Conservation (phyloP, 1,284 basidiomycete species). For the Exsudoporus floridanus region DNA sequence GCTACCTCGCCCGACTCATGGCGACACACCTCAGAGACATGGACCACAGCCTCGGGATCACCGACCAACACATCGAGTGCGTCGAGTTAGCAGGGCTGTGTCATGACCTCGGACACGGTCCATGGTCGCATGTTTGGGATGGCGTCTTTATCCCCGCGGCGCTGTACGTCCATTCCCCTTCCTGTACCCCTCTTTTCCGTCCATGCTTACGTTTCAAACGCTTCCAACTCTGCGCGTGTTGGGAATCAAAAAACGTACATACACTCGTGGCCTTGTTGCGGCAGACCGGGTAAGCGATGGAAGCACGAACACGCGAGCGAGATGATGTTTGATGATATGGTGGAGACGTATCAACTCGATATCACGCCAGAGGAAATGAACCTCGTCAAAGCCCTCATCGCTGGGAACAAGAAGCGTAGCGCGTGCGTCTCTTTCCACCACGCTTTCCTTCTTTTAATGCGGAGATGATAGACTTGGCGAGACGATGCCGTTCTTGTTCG, state of each 20-base stretch:
- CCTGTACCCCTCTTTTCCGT: no score
- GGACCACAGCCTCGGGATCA: slow-evolving; percentile 65
- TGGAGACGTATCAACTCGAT: slow-evolving; percentile 44
- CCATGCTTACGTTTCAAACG: neutral
- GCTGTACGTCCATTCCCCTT: slow-evolving; percentile 37
- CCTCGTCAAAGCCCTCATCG: slow-evolving; percentile 57
- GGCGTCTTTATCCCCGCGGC: slow-evolving; percentile 49
- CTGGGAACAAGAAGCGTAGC: slow-evolving; percentile 42
- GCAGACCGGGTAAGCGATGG: slow-evolving; percentile 39
- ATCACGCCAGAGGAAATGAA: slow-evolving; percentile 39
- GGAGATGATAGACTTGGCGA: slow-evolving; percentile 36
- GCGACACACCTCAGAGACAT: slow-evolving; percentile 53
- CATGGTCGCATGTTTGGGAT: slow-evolving; percentile 63
- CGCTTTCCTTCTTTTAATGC: no score
- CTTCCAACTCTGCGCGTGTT: neutral
- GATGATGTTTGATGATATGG: slow-evolving; percentile 59
- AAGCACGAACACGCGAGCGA: slow-evolving; percentile 56
- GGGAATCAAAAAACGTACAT: neutral
- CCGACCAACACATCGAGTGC: slow-evolving; percentile 50
- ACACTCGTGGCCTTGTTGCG: neutral
- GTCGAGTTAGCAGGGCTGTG: slow-evolving; percentile 57
- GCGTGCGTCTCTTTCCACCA: slow-evolving; percentile 31
- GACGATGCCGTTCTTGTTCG: slow-evolving; percentile 51
- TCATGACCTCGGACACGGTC: slow-evolving; percentile 60
- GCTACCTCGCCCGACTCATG: slow-evolving; percentile 63